phyloP scores from a whole-genome alignment of 164 flowering plant genomes.

The Chimonanthus salicifolius region DNA sequence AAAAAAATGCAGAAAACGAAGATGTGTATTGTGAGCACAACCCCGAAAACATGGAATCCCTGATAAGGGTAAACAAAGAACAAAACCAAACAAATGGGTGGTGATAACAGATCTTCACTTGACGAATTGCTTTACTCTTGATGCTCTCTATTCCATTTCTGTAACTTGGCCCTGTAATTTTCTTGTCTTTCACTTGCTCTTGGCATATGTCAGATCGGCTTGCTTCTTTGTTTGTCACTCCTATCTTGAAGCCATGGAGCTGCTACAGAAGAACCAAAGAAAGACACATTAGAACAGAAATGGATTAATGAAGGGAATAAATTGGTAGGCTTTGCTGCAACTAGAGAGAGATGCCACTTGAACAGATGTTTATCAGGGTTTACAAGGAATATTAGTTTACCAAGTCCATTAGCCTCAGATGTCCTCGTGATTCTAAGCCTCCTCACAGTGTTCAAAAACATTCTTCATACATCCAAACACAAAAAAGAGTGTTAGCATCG shows the following conservation, averaged over 20 bases:
- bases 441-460: slow-evolving; percentile 66
- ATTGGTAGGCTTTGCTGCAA: not conserved
- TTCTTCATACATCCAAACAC: slow-evolving; percentile 29
- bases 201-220: not conserved
- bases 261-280: not conserved
- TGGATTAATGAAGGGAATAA: not conserved
- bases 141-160: slow-evolving; percentile 3
- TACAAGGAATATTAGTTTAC: slow-evolving; percentile 21
- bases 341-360: not conserved
- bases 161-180: not conserved
- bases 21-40: slow-evolving; percentile 1
- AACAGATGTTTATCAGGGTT: not conserved
- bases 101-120: slow-evolving; percentile 1
- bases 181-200: not conserved
- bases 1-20: not conserved
- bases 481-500: not conserved
- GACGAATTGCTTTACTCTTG: slow-evolving; percentile 5
- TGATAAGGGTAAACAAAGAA: not conserved
- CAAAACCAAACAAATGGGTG: not conserved
- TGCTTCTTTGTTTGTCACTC: slow-evolving; percentile 11
- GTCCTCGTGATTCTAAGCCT: slow-evolving; percentile 79
- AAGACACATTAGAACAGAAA: not conserved
- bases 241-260: slow-evolving; percentile 12
- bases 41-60: slow-evolving; percentile 5
- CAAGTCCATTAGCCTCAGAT: slow-evolving; percentile 71